Evolutionary conservation across 2,329 filamentous ascomycete species (phyloP), one percentile per base, ranked within the genome.

Genomic region (Talaromyces sp.): DNA sequence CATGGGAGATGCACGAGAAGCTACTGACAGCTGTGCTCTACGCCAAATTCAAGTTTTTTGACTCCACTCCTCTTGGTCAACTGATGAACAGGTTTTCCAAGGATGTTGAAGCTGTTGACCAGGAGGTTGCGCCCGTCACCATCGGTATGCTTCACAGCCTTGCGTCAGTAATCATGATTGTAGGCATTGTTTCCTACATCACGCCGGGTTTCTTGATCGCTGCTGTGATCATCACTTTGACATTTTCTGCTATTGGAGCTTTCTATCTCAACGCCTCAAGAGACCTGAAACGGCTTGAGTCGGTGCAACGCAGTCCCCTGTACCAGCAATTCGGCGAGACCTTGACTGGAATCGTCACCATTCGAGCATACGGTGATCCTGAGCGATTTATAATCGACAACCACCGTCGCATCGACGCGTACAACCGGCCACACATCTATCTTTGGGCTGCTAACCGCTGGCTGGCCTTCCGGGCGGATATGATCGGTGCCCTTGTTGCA

Each of bases 301-400:
- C 94, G 6, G 88, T 98, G 1, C 91, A 97, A 74, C 86, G 94
- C 71, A 98, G 93, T 74, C 95, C 95, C 1, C 81, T 99, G 6
- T 99, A 97, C 79, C 95, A 99, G 76, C 95, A 98, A 68, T 99
- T 99, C 68, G 94, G 95, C 65, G 95, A 99, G 79, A 98, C 96
- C 0, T 79, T 99, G 18, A 91, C 88, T 57, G 95, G 95, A 31
- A 95, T 99, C 75, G 96, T 94, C 3, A 99, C 95, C 0, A 99
- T 99, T 68, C 89, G 96, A 70, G 95, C 95, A 1, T 99, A 98
- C 70, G 92, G 94, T 40, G 94, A 97, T 68, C 92, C 97, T 75
- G 86, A 91, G 59, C 88, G 95, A 40, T 99, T 99, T 75, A 91
- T 97, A 66, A 85, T 92, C 23, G 94, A 99, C 71, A 99, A 98